Percentiles rank a stretch among this genome's conserved stretches.
These are phyloP conservation scores for Xylaria sp. DNA, from an alignment of 2,329 filamentous ascomycete genomes.

Conservation along the genomic window DNA sequence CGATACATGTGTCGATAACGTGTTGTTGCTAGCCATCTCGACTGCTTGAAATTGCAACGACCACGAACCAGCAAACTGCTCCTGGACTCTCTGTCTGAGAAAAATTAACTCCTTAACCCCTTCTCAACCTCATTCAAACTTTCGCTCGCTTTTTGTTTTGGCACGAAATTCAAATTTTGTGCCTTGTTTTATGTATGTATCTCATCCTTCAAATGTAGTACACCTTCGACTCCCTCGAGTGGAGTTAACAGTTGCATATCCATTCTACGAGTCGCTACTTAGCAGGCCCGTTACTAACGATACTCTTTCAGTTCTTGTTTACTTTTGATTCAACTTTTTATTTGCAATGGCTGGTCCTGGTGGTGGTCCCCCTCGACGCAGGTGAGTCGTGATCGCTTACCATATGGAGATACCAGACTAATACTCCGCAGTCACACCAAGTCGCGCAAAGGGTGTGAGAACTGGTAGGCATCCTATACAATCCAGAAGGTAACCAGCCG, in stretches of 20 bases:
- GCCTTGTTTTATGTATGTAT: slow-evolving; percentile 47
- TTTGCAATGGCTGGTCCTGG: slow-evolving; percentile 88
- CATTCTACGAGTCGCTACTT: not conserved
- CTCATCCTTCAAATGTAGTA: not conserved
- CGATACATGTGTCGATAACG: slow-evolving; percentile 37
- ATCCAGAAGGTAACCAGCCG: not conserved
- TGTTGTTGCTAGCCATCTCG: slow-evolving; percentile 32
- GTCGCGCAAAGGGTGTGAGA: slow-evolving; percentile 97
- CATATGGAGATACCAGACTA: slow-evolving; percentile 33
- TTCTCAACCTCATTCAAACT: slow-evolving; percentile 35
- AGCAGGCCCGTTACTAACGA: slow-evolving; percentile 35
- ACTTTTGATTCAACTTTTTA: slow-evolving; percentile 45
- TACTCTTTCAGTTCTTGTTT: slow-evolving; percentile 42
- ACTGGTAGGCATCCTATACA: slow-evolving; percentile 67
- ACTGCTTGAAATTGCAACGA: slow-evolving; percentile 25
- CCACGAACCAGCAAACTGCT: slow-evolving; percentile 20
- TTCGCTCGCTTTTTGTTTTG: slow-evolving; percentile 49
- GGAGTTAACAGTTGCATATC: not conserved
- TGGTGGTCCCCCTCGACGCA: slow-evolving; percentile 86
- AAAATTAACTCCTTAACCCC: slow-evolving; percentile 43
- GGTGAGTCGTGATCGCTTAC: slow-evolving; percentile 55
- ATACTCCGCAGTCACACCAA: slow-evolving; percentile 84
- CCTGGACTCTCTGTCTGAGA: slow-evolving; percentile 39
- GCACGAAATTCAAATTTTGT: slow-evolving; percentile 43
- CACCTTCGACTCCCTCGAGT: not conserved